Evolutionary conservation across 1,139 yeast genomes (phyloP), one percentile per base, ranked within the genome.

Genomic region (Pichia norvegensis): DNA sequence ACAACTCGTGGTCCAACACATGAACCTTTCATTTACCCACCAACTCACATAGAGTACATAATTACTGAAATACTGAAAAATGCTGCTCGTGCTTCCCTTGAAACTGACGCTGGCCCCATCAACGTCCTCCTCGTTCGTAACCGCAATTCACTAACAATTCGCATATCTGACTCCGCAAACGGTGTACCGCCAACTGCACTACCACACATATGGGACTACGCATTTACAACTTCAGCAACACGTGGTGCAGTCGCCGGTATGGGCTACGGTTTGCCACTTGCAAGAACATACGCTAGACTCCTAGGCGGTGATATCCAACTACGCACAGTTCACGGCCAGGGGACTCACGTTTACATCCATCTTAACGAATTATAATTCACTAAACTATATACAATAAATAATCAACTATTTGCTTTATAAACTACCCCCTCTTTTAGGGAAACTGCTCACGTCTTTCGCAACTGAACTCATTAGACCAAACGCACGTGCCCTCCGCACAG

Each of bases 221-320:
- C 95, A 4, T 90, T 83, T 63, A 74, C 95, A 3, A 86, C 45
- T 19, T 29, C 36, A 4, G 40, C 43, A 1, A 39, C 39, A 1
- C 36, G 33, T 4, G 46, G 44, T 36, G 13, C 31, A 27, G 86
- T 88, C 31, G 96, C 97, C 0, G 98, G 98, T 0, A 83, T 92
- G 85, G 98, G 98, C 0, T 90, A 87, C 60, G 98, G 98, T 0
- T 66, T 90, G 45, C 97, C 97, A 1, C 68, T 90, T 50, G 85
- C 92, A 67, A 76, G 78, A 58, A 82, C 85, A 0, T 82, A 82
- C 56, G 77, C 81, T 33, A 82, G 78, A 58, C 72, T 80, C 58
- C 81, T 81, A 59, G 81, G 80, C 36, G 97, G 97, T 1, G 77
- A 74, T 63, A 73, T 90, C 51, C 81, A 82, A 36, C 70, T 90